Evolutionary conservation across 495 filamentous ascomycete species (phyloP).

Genomic region (Hyaloscypha bicolor): DNA sequence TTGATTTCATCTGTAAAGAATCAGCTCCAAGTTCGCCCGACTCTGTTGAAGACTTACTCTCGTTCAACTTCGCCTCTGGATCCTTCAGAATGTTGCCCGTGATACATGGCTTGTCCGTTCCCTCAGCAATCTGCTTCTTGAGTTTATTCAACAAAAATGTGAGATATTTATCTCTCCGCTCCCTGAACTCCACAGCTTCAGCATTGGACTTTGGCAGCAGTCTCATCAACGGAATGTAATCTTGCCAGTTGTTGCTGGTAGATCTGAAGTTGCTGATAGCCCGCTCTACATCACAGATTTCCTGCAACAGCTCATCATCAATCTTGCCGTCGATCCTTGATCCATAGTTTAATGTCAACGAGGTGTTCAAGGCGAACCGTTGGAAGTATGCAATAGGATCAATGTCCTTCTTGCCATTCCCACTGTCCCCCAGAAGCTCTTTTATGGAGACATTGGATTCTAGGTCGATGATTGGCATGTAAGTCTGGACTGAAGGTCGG

Average conservation of each 20-base stretch:
- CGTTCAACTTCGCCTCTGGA: conserved; percentile 61
- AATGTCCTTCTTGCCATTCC: conserved; percentile 58
- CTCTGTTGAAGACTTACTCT: conserved; percentile 44
- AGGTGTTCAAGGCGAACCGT: conserved; percentile 67
- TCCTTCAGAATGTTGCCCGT: conserved; percentile 70
- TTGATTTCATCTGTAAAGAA: conserved; percentile 61
- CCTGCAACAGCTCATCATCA: conserved; percentile 58
- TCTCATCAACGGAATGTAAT: conserved; percentile 66
- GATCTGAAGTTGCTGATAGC: conserved; percentile 65
- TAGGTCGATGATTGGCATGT: conserved; percentile 74
- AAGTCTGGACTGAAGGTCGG: conserved; percentile 63
- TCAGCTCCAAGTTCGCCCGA: conserved; percentile 10
- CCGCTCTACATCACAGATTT: conserved; percentile 66
- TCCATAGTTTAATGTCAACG: conserved; percentile 68
- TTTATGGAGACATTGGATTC: conserved; percentile 66
- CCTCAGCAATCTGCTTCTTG: conserved; percentile 59
- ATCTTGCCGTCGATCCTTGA: conserved; percentile 60
- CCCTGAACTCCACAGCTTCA: conserved; percentile 56
- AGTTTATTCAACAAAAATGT: conserved; percentile 60
- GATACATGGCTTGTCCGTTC: conserved; percentile 71
- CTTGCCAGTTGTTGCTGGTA: conserved; percentile 71
- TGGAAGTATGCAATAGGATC: conserved; percentile 69
- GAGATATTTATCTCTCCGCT: conserved; percentile 58
- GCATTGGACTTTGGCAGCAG: conserved; percentile 56
- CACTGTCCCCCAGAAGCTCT: conserved; percentile 60